These are phyloP conservation scores for Trichoderma harzianum DNA, from an alignment of 2,329 filamentous ascomycete species.

Conservation along the genomic window DNA sequence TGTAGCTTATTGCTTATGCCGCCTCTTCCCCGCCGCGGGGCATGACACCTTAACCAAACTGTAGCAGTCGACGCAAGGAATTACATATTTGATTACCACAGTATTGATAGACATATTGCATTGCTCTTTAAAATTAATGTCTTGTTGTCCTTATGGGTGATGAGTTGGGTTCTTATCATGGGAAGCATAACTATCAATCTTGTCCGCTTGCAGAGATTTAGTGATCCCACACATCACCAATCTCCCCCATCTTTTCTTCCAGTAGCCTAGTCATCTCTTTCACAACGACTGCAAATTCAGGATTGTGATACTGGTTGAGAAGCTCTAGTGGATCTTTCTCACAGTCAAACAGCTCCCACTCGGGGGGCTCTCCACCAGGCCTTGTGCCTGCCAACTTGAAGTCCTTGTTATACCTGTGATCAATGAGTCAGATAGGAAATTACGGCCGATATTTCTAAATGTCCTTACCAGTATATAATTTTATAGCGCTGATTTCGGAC, in stretches of 20 bases:
- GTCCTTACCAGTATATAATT: not conserved
- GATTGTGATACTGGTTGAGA: not conserved
- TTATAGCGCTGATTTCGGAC: not conserved
- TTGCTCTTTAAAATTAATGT: not conserved
- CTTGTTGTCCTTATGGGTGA: not conserved
- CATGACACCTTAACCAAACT: not conserved
- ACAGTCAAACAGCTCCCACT: not conserved
- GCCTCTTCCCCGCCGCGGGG: not conserved
- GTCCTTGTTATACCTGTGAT: not conserved
- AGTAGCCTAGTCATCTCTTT: not conserved
- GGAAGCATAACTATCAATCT: not conserved
- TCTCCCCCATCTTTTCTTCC: not conserved
- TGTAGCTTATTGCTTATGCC: not conserved
- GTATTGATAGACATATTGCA: not conserved
- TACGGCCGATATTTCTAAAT: not conserved
- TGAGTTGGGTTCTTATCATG: not conserved
- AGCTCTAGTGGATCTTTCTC: not conserved
- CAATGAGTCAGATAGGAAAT: not conserved
- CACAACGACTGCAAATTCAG: not conserved
- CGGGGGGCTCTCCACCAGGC: not conserved
- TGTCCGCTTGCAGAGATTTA: not conserved
- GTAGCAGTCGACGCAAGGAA: not conserved
- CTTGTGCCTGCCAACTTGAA: not conserved
- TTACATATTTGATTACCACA: not conserved
- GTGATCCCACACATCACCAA: not conserved